Percentiles rank a stretch among this genome's conserved stretches.
Conservation (phyloP, 805 yeast genomes). For the Jamesozyma piceae region DNA sequence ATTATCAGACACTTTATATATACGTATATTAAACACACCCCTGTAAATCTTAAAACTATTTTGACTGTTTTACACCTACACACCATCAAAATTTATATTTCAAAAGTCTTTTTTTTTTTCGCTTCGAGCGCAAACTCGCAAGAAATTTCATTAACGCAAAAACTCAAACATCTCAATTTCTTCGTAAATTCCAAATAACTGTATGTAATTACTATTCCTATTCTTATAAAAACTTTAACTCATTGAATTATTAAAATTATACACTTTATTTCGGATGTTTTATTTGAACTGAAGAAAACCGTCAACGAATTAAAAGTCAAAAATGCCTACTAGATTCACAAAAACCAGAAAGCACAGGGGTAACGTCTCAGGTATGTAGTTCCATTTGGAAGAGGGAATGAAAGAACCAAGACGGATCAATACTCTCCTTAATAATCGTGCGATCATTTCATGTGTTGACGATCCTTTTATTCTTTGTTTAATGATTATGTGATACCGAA, state of each 20-base stretch:
- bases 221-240: neutral
- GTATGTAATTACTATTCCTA: neutral
- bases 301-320: slow-evolving; percentile 16
- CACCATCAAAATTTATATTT: no score
- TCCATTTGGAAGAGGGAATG: slow-evolving; percentile 34
- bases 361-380: slow-evolving; percentile 93
- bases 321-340: slow-evolving; percentile 98
- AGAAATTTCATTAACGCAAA: neutral
- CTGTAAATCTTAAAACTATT: no score
- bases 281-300: neutral
- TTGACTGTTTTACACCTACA: no score
- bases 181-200: neutral
- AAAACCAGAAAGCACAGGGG: slow-evolving; percentile 99
- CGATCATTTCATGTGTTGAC: neutral
- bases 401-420: slow-evolving; percentile 33
- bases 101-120: no score
- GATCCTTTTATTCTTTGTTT: neutral
- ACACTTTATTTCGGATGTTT: neutral
- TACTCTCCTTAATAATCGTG: slow-evolving; percentile 11
- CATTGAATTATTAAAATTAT: neutral
- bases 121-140: neutral
- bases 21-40: no score
- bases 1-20: no score
- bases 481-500: neutral
- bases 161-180: neutral